A percentile compares a stretch with the other conserved stretches of the same genome.
phyloP scores from a whole-genome alignment of 208 protist species.

The Polymyxa betae region DNA sequence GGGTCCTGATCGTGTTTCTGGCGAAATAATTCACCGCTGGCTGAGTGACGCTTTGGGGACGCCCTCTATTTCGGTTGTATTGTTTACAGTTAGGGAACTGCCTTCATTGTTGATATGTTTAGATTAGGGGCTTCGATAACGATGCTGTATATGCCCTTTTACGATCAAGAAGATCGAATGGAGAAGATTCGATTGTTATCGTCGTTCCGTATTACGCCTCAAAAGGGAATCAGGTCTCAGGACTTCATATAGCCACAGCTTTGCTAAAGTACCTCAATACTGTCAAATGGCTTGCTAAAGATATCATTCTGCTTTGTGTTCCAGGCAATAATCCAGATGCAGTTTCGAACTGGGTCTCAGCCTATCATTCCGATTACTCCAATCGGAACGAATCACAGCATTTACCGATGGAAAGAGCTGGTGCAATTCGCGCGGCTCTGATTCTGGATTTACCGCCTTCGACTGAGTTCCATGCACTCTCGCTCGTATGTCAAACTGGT shows the following conservation, averaged over 20 bases:
- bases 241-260: background rate
- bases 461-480: background rate
- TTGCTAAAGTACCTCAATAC: background rate
- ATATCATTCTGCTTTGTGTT: slow-evolving; percentile 47
- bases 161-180: slow-evolving; percentile 16
- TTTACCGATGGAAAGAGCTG: background rate
- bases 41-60: background rate
- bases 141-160: background rate
- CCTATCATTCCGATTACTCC: slow-evolving; percentile 16
- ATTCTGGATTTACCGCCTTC: slow-evolving; percentile 13
- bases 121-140: background rate
- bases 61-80: background rate
- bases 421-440: background rate
- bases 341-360: background rate
- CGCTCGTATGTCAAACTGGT: background rate
- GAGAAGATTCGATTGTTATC: slow-evolving; percentile 30
- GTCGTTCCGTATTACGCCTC: slow-evolving; percentile 2
- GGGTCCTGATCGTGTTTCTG: background rate
- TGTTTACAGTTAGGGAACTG: background rate
- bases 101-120: background rate
- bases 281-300: slow-evolving; percentile 40
- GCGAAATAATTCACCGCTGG: background rate
- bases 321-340: background rate
- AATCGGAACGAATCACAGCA: background rate
- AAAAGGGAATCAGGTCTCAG: background rate